Conservation (phyloP, 208 protist species). For the Acanthamoeba castellanii region DNA sequence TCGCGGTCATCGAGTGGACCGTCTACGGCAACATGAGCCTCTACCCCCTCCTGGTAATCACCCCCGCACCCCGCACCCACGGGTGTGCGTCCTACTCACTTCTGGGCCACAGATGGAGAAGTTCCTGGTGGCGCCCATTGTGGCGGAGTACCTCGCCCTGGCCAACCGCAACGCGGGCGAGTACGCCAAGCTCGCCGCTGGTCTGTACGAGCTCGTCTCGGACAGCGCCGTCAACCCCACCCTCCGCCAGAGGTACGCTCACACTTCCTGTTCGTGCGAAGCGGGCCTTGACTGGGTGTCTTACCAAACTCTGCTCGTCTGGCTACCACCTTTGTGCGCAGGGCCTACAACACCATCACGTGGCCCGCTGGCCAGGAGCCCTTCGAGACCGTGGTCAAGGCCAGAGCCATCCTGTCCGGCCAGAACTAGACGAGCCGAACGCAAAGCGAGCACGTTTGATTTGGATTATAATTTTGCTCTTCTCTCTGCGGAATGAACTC, state of each 20-base stretch:
- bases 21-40: constrained; percentile 72
- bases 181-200: constrained; percentile 28
- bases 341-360: constrained; percentile 67
- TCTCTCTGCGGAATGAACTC: neutral
- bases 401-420: constrained; percentile 46
- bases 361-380: constrained; percentile 62
- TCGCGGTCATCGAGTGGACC: constrained; percentile 69
- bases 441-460: neutral
- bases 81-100: neutral
- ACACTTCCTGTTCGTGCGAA: neutral
- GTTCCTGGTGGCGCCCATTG: neutral
- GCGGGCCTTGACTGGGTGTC: neutral
- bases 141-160: constrained; percentile 1
- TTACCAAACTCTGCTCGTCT: neutral
- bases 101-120: constrained; percentile 59
- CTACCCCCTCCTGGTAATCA: constrained; percentile 63
- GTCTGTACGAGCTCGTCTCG: neutral
- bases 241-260: neutral
- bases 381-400: constrained; percentile 57
- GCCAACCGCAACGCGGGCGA: constrained; percentile 60
- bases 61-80: neutral
- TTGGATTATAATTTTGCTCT: neutral
- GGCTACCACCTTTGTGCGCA: neutral
- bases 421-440: neutral
- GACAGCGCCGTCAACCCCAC: constrained; percentile 52